Base-by-base conservation (phyloP, 257 asterid genomes). In the Salvia rosmarinus region DNA sequence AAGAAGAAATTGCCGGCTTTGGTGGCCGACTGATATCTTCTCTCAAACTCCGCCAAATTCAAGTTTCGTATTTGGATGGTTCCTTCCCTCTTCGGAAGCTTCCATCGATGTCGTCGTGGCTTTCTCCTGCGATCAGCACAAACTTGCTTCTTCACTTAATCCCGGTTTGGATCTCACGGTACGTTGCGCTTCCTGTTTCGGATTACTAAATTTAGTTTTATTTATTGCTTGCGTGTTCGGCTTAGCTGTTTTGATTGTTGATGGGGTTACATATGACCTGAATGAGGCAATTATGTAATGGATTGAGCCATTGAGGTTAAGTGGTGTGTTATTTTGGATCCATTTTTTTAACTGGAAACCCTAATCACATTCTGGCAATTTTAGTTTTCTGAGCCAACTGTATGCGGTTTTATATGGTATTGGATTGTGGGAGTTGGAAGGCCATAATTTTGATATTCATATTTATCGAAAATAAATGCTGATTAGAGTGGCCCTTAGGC, bases 1-100 rank as follows among this genome's bases (percentile, higher is more conserved):
- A 55, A 77, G 80, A 77, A 78, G 77, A 46, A 89, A 81, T 55
- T 91, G 95, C 83, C 84, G 98, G 92, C 77, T 94, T 23, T 94
- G 98, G 98, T 94, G 97, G 97, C 98, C 98, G 34, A 68, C 63
- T 50, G 64, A 84, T 82, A 81, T 89, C 30, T 70, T 76, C 19
- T 80, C 89, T 43, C 81, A 57, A 64, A 70, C 85, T 51, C 85
- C 73, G 68, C 76, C 70, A n/a, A 54, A 63, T 55, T 77, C 77
- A 75, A 78, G 70, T 75, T 85, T 83, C 75, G 75, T 90, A 59
- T 91, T 91, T 35, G 98, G 98, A 52, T 94, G 98, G 96, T 84
- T 78, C 75, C 20, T 90, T 28, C 81, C 83, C 35, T 78, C 88
- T 19, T 83, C 96, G 11, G 82, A 73, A 54, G 76, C 79, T 63